Percentiles rank a stretch among this genome's conserved stretches.
Conservation (phyloP, 371 early-diverging fungal species). For the Lichtheimia ornata region DNA sequence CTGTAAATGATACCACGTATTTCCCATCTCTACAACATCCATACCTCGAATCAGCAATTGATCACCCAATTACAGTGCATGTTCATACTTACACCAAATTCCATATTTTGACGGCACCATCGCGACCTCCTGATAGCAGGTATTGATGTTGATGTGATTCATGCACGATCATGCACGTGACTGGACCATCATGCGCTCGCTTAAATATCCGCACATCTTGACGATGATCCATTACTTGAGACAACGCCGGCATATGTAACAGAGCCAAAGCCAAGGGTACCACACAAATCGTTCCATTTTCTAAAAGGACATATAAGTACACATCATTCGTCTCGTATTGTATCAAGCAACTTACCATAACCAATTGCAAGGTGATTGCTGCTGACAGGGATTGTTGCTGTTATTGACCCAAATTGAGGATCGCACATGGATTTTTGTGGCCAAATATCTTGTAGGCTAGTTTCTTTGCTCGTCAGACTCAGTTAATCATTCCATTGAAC, state of each 20-base stretch:
- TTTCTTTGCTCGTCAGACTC: background rate
- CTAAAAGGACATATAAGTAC: slow-evolving; percentile 23
- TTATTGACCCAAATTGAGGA: slow-evolving; percentile 38
- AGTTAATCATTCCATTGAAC: no score
- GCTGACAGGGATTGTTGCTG: slow-evolving; percentile 50
- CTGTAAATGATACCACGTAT: slow-evolving; percentile 68
- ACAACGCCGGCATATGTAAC: slow-evolving; percentile 31
- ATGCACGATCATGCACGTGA: slow-evolving; percentile 61
- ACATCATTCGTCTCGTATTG: background rate
- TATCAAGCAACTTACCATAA: slow-evolving; percentile 39
- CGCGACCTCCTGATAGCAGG: slow-evolving; percentile 63
- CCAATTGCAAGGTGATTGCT: slow-evolving; percentile 60
- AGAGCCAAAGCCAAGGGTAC: slow-evolving; percentile 49
- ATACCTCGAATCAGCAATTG: background rate
- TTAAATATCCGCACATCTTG: slow-evolving; percentile 31
- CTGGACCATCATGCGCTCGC: slow-evolving; percentile 53
- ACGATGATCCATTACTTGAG: slow-evolving; percentile 20
- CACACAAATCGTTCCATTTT: slow-evolving; percentile 55
- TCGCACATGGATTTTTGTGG: slow-evolving; percentile 28
- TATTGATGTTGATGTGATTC: slow-evolving; percentile 56
- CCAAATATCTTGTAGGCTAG: slow-evolving; percentile 32
- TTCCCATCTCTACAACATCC: slow-evolving; percentile 49
- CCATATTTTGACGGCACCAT: slow-evolving; percentile 79
- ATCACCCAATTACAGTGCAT: background rate
- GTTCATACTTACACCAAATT: slow-evolving; percentile 62